Evolutionary conservation across 202 grass and related monocot species (phyloP), one percentile per base, ranked within the genome.

Genomic region (Setaria italica): DNA sequence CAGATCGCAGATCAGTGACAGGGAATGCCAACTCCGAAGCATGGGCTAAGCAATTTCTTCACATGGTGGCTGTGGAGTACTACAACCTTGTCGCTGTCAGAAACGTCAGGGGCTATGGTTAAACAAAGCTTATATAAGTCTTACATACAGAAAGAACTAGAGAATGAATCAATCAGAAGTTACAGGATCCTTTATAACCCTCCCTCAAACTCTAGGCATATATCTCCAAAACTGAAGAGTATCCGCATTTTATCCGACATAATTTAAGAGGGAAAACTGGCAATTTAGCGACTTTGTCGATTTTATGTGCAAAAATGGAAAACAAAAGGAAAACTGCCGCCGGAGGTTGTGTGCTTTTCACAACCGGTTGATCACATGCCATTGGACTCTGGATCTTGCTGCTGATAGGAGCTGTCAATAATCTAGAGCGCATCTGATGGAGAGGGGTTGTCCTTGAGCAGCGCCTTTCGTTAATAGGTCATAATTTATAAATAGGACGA

Each of bases 401-500:
- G 80, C 53, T 62, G 29, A 13, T 68, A 25, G 82, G 71, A 80
- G 59, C 70, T 53, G 72, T 96, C 91, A 96, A 67, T 96, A 88
- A 81, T 96, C 97, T 76, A 91, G 77, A 51, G 92, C 91, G 67
- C 92, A 88, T 81, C 97, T 90, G 74, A 99, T 81, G 1, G 97
- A 96, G 79, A 99, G 82, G 71, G 79, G 51, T 70, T 88, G 93
- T 42, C 46, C 91, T 54, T 83, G 80, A 19, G 78, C 63, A 19
- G 58, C 35, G 55, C 79, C 85, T 88, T 84, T 89, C 29, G 64
- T 72, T 67, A 88, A 79, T 54, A 64, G 84, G 35, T 94, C 93
- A 30, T 91, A 67, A 83, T 96, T 94, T 77, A 96, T 84, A 87
- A 99, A 99, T 82, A 99, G 79, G 53, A 99, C 87, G 29, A 99